phyloP scores from a whole-genome alignment of 352 stramenopile species.

The Hyphochytrium catenoides region DNA sequence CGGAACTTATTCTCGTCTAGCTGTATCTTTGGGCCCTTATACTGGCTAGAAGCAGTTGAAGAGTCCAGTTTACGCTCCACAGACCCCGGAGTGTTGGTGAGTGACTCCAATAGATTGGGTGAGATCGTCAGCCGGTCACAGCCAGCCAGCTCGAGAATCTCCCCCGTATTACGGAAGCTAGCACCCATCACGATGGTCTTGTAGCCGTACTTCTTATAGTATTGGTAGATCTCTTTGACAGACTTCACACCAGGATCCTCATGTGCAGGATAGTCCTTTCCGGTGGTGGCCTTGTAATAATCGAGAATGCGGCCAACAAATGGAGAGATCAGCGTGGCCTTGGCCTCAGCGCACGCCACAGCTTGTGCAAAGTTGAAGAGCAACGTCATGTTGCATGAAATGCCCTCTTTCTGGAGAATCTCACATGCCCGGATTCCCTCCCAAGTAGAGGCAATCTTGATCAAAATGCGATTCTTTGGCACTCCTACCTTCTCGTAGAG shows the following conservation, averaged over 20 bases:
- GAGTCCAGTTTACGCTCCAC: constrained; percentile 57
- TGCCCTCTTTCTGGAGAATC: constrained; percentile 85
- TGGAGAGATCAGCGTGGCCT: constrained; percentile 83
- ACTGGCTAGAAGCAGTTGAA: constrained; percentile 34
- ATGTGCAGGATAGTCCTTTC: constrained; percentile 70
- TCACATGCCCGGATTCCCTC: constrained; percentile 90
- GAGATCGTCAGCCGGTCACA: constrained; percentile 96
- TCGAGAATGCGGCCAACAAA: constrained; percentile 91
- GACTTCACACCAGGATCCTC: constrained; percentile 91
- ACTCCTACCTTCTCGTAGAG: constrained; percentile 91
- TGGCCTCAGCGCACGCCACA: constrained; percentile 76
- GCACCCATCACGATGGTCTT: constrained; percentile 86
- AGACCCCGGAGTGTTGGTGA: constrained; percentile 41
- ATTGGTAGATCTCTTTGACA: constrained; percentile 91
- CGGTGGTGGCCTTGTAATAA: constrained; percentile 85
- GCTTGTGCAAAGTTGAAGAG: constrained; percentile 94
- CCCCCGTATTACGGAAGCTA: constrained; percentile 83
- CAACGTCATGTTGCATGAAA: constrained; percentile 96
- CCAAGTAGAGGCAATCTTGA: constrained; percentile 96
- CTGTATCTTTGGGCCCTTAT: constrained; percentile 42
- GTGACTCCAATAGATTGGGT: constrained; percentile 71
- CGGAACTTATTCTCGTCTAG: constrained; percentile 86
- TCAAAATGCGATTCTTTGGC: constrained; percentile 81
- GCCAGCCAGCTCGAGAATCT: constrained; percentile 89
- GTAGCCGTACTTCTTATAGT: constrained; percentile 96